These are phyloP conservation scores for Akanthomyces muscarius DNA, from an alignment of 2,329 filamentous ascomycete species.

Conservation along the genomic window DNA sequence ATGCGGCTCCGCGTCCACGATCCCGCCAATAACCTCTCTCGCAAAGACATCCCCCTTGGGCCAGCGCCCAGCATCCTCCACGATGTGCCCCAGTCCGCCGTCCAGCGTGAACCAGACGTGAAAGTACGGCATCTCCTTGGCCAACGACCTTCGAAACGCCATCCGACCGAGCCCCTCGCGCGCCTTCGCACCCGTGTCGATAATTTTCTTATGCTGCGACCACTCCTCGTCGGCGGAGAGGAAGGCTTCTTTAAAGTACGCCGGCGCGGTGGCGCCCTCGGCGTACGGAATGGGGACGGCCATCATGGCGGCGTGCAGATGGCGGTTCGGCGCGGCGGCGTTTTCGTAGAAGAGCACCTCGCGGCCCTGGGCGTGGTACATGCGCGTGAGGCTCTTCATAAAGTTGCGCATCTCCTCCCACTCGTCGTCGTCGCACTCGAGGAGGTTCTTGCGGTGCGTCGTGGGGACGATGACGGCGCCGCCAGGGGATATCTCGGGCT, in stretches of 20 bases:
- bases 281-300: constrained; percentile 86
- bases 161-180: constrained; percentile 62
- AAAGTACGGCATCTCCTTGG: constrained; percentile 98
- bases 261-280: constrained; percentile 85
- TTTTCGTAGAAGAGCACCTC: constrained; percentile 98
- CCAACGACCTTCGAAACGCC: constrained; percentile 77
- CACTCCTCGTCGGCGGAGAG: constrained; percentile 85
- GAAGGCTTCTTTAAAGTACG: constrained; percentile 94
- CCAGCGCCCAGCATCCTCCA: constrained; percentile 83
- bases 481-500: constrained; percentile 79
- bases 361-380: constrained; percentile 90
- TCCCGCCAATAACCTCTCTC: constrained; percentile 84
- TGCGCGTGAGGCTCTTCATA: constrained; percentile 90
- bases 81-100: constrained; percentile 85
- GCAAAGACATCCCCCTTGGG: constrained; percentile 90
- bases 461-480: constrained; percentile 87
- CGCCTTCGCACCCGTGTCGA: constrained; percentile 71
- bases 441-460: constrained; percentile 78
- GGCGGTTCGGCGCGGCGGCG: constrained; percentile 73
- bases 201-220: constrained; percentile 91
- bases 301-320: constrained; percentile 78
- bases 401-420: constrained; percentile 99
- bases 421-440: constrained; percentile 98
- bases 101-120: constrained; percentile 95
- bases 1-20: constrained; percentile 78